Evolutionary conservation across 1,284 basidiomycete genomes (phyloP).

Genomic region (Boletus coffeatus): DNA sequence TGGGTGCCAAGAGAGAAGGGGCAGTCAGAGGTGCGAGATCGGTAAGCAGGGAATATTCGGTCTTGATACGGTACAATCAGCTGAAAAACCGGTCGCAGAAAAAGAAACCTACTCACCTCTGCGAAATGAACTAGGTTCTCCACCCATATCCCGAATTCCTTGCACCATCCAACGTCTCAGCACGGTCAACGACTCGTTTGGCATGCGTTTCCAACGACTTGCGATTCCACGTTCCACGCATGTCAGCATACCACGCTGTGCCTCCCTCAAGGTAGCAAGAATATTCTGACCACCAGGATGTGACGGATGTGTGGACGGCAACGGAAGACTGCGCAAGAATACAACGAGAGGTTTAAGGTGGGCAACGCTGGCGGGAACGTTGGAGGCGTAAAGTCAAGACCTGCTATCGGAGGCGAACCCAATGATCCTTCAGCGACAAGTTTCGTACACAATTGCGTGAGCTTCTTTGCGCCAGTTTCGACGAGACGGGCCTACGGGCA

Average conservation of each 20-base stretch:
- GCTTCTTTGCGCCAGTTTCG: constrained; percentile 75
- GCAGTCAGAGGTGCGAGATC: constrained; percentile 57
- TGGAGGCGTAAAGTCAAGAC: constrained; percentile 46
- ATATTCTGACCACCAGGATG: constrained; percentile 68
- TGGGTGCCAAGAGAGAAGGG: constrained; percentile 42
- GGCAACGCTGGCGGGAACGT: constrained; percentile 49
- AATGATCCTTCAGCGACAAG: constrained; percentile 76
- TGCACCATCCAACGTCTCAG: constrained; percentile 56
- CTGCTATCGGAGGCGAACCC: constrained; percentile 54
- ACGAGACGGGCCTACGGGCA: constrained; percentile 57
- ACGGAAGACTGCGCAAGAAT: constrained; percentile 64
- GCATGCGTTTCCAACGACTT: constrained; percentile 68
- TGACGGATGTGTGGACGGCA: constrained; percentile 71
- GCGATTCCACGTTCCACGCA: constrained; percentile 70
- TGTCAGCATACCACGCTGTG: constrained; percentile 79
- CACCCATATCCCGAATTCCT: constrained; percentile 65
- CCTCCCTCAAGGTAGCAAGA: constrained; percentile 59
- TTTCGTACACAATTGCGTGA: constrained; percentile 73
- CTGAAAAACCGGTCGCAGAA: not conserved
- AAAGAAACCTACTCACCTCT: constrained; percentile 40
- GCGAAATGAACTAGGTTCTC: constrained; percentile 54
- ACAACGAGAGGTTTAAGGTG: constrained; percentile 56
- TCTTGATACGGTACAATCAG: constrained; percentile 25
- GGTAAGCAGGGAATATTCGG: constrained; percentile 52
- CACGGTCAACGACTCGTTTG: constrained; percentile 59